Conservation (phyloP, 345 rosid species). For the Eucalyptus marginata region DNA sequence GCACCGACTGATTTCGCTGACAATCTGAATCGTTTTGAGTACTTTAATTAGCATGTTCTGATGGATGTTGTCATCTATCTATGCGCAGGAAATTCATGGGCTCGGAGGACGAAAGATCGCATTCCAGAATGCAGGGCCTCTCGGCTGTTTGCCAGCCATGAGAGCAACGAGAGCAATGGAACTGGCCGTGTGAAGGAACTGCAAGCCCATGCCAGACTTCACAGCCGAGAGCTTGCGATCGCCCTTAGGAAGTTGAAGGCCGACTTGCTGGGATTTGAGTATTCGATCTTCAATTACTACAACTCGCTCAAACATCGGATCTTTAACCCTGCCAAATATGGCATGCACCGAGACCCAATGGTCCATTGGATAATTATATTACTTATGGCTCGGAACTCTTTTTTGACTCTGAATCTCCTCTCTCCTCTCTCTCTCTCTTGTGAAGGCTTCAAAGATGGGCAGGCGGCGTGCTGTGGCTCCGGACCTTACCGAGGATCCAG, state of each 20-base stretch:
- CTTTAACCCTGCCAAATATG: background rate
- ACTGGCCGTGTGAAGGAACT: background rate
- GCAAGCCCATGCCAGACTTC: background rate
- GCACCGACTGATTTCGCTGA: fast-evolving
- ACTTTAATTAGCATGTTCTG: fast-evolving
- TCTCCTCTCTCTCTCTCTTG: background rate
- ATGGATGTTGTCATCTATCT: background rate
- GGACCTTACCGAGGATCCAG: background rate
- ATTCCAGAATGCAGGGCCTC: background rate
- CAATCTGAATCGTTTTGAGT: background rate
- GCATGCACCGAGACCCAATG: background rate
- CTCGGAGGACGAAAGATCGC: constrained; percentile 12
- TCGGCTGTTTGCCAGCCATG: constrained; percentile 3
- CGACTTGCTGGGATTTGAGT: constrained; percentile 1
- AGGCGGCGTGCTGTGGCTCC: background rate
- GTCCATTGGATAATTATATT: background rate
- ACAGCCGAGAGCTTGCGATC: background rate
- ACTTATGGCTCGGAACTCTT: background rate
- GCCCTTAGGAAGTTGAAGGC: background rate
- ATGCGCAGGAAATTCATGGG: background rate
- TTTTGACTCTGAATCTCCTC: too few species aligned
- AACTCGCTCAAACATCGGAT: background rate
- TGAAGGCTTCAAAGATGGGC: background rate
- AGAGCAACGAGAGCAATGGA: background rate
- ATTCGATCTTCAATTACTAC: constrained; percentile 5